Conservation (phyloP, 768 basidiomycete species). For the Strobilomyces dryophilus region DNA sequence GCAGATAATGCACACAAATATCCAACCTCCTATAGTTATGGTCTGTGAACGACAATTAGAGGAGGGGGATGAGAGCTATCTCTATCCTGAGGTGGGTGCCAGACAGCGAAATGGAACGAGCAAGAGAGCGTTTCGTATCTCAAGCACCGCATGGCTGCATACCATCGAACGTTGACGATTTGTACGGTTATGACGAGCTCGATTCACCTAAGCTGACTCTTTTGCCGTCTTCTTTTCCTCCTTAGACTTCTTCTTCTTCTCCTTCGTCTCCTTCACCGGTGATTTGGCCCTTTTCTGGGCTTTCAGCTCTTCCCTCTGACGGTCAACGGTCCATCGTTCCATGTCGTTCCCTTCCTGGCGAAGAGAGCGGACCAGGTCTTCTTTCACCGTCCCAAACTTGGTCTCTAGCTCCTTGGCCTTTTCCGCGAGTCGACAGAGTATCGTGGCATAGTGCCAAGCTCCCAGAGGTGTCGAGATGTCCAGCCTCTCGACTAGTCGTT, state of each 20-base stretch:
- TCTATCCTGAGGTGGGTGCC: slow-evolving; percentile 10
- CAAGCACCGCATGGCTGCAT: no score
- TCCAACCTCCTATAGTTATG: not conserved
- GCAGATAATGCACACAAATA: no score
- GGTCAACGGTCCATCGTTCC: slow-evolving; percentile 1
- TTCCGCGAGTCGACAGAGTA: not conserved
- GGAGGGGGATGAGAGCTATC: not conserved
- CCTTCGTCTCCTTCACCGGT: not conserved
- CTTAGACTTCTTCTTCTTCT: not conserved
- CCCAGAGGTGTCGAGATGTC: no score
- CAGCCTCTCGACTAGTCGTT: no score
- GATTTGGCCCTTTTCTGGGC: not conserved
- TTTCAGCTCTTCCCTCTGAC: not conserved
- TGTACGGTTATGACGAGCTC: no score
- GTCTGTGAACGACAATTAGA: not conserved
- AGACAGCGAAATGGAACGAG: slow-evolving; percentile 5
- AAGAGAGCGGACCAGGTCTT: not conserved
- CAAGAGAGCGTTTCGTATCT: slow-evolving; percentile 2
- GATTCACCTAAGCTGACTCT: no score
- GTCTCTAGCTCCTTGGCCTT: not conserved
- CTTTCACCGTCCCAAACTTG: not conserved
- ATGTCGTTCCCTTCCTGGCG: not conserved
- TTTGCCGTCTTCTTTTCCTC: no score
- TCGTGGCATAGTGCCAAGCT: no score
- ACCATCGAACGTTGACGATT: no score